A percentile compares a stretch with the other conserved stretches of the same genome.
Conservation (phyloP, 2,329 filamentous ascomycete species). For the Beauveria sp. region DNA sequence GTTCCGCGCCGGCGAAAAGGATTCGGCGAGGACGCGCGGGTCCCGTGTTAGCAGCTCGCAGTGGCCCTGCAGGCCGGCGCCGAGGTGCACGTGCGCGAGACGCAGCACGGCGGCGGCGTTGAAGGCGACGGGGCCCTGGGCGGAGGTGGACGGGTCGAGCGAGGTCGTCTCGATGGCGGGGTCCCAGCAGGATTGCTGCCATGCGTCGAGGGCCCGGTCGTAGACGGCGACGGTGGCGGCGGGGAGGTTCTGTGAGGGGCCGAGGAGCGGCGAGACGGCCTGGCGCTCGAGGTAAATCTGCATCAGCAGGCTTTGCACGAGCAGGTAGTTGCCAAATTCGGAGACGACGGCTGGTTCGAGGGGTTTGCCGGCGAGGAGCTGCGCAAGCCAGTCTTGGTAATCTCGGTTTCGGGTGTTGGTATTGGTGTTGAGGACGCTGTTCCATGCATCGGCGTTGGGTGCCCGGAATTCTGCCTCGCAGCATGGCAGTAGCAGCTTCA, state of each 20-base stretch:
- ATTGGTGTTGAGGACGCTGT: neutral
- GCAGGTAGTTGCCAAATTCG: slow-evolving; percentile 44
- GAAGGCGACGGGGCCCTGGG: slow-evolving; percentile 44
- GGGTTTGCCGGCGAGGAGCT: slow-evolving; percentile 19
- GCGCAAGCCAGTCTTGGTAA: neutral
- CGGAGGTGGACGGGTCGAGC: slow-evolving; percentile 41
- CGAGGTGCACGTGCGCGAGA: slow-evolving; percentile 22
- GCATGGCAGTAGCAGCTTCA: neutral
- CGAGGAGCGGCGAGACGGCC: neutral
- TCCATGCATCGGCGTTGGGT: neutral
- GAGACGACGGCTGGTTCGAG: slow-evolving; percentile 26
- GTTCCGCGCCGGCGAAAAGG: too few relatives aligned
- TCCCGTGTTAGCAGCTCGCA: slow-evolving; percentile 39
- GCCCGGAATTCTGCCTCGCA: neutral
- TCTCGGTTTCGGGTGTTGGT: neutral
- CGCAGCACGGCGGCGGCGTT: slow-evolving; percentile 24
- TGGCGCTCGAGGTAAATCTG: slow-evolving; percentile 42
- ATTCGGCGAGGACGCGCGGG: slow-evolving; percentile 24
- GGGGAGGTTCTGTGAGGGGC: slow-evolving; percentile 1
- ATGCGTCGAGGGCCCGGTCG: slow-evolving; percentile 33
- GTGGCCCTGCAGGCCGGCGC: slow-evolving; percentile 17
- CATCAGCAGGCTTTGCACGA: slow-evolving; percentile 46
- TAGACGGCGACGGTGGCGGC: slow-evolving; percentile 5
- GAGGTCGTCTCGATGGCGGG: slow-evolving; percentile 40
- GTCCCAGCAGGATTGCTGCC: slow-evolving; percentile 43